Evolutionary conservation across 1,284 basidiomycete genomes (phyloP).

Genomic region (Ustilago bromivora): DNA sequence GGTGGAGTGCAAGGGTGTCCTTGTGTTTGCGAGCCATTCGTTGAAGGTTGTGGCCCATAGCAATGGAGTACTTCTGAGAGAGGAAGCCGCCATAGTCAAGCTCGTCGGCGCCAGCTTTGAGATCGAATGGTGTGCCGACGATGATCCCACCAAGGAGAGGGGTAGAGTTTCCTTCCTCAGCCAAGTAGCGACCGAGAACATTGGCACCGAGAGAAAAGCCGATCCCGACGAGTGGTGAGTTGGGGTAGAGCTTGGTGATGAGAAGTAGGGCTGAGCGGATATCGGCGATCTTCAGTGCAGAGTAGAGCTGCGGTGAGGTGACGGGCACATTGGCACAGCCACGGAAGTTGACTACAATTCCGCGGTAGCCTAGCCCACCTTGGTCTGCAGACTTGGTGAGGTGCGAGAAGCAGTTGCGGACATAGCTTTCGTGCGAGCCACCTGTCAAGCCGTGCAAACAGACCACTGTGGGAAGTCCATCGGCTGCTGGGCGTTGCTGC

Average conservation of each 20-base stretch:
- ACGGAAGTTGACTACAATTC: conserved; percentile 74
- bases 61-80: conserved; percentile 81
- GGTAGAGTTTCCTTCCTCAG: conserved; percentile 82
- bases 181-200: conserved; percentile 89
- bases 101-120: conserved; percentile 72
- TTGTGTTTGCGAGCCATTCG: conserved; percentile 54
- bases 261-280: conserved; percentile 83
- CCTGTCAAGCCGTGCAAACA: conserved; percentile 67
- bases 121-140: conserved; percentile 85
- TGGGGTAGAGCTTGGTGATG: conserved; percentile 80
- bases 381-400: conserved; percentile 56
- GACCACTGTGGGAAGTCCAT: conserved; percentile 60
- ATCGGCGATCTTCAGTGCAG: conserved; percentile 83
- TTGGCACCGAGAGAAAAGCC: conserved; percentile 96
- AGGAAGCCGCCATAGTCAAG: conserved; percentile 75
- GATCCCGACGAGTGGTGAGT: conserved; percentile 84
- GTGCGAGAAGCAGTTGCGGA: conserved; percentile 60
- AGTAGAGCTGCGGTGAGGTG: conserved; percentile 81
- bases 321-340: conserved; percentile 91
- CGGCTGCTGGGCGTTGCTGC: conserved; percentile 19
- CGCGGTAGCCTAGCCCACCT: conserved; percentile 75
- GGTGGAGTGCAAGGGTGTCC: conserved; percentile 58
- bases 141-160: conserved; percentile 79
- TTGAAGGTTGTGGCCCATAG: conserved; percentile 83
- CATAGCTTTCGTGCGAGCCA: conserved; percentile 66